Conservation (phyloP, 257 asterid species). For the Knoxia roxburghii region DNA sequence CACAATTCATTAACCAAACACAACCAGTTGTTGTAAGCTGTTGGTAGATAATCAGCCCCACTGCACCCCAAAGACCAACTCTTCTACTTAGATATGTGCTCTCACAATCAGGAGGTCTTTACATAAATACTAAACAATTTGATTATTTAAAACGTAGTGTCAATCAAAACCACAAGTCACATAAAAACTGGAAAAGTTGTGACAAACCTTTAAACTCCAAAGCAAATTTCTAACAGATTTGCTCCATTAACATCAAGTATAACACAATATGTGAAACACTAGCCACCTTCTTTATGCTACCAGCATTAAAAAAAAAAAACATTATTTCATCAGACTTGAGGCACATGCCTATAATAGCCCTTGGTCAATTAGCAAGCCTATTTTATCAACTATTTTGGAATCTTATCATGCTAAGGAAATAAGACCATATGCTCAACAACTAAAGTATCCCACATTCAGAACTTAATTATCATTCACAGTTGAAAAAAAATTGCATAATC, state of each 20-base stretch:
- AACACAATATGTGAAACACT: not conserved
- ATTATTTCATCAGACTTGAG: not conserved
- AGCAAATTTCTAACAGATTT: not conserved
- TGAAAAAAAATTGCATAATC: not conserved
- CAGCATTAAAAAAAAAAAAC: not conserved
- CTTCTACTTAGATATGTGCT: not conserved
- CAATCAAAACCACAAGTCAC: too few species aligned
- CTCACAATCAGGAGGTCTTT: not conserved
- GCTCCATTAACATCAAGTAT: too few species aligned
- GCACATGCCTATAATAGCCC: not conserved
- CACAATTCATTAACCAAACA: not conserved
- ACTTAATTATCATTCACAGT: not conserved
- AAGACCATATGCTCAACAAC: not conserved
- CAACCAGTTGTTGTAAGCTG: not conserved
- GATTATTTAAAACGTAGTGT: too few species aligned
- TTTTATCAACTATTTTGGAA: not conserved
- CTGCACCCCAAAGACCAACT: not conserved
- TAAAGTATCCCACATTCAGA: not conserved
- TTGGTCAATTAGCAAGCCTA: not conserved
- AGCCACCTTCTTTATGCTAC: not conserved
- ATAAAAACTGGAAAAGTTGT: not conserved
- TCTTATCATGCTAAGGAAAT: not conserved
- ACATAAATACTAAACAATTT: not conserved
- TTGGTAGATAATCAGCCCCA: not conserved
- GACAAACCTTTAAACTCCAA: not conserved